phyloP scores from a whole-genome alignment of 306 rosid genomes.

The Sechiopsis laciniata region DNA sequence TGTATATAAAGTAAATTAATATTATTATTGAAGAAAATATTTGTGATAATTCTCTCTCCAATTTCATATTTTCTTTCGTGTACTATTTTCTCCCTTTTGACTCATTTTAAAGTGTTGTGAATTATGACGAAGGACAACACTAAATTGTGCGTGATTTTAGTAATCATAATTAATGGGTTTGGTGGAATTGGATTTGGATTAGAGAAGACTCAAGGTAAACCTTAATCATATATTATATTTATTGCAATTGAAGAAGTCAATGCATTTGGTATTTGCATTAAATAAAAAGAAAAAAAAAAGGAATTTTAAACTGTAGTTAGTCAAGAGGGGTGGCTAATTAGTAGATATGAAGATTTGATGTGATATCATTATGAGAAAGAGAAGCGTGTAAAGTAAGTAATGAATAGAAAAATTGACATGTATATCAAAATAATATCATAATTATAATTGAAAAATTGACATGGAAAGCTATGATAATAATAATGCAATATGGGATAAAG shows the following conservation, averaged over 20 bases:
- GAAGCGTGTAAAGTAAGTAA: constrained; percentile 21
- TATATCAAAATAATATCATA: no score
- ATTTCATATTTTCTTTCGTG: no score
- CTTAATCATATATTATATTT: neutral
- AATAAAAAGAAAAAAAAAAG: neutral
- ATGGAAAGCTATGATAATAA: neutral
- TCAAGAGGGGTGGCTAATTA: constrained; percentile 12
- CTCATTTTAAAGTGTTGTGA: no score
- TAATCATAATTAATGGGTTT: neutral
- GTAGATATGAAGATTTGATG: constrained; percentile 17
- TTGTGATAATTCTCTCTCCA: no score
- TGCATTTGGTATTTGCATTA: neutral
- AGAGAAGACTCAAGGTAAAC: neutral
- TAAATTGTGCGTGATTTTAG: neutral
- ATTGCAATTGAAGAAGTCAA: neutral
- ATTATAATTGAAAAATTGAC: neutral
- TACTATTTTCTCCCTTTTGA: no score
- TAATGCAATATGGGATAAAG: neutral
- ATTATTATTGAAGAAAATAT: constrained; percentile 12
- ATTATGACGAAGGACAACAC: neutral
- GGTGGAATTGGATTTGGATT: constrained; percentile 6
- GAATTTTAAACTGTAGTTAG: neutral
- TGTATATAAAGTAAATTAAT: constrained; percentile 12
- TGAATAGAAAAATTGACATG: constrained; percentile 2
- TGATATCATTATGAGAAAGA: constrained; percentile 15